Evolutionary conservation across 106 monocot genomes (phyloP), one percentile per base, ranked within the genome.

Genomic region (Agapanthus africanus): DNA sequence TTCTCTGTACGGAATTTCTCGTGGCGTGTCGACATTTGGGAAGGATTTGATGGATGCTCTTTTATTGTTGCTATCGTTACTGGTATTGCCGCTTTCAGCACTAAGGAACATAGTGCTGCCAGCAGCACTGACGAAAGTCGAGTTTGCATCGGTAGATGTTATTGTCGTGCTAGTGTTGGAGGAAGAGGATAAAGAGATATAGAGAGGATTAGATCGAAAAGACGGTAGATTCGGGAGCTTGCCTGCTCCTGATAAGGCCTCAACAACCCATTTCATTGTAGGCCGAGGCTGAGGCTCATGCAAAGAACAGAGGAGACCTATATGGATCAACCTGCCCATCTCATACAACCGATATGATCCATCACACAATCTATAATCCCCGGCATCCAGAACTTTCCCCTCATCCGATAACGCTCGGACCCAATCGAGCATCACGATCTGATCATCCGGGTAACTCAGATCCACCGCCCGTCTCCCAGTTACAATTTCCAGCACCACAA

Each of bases 371-470:
- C 63, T 79, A 7, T 35, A 37, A 61, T 94, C 94, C 0, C 60
- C 68, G 22, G 88, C 94, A 59, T 46, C 21, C 28, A 75, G 27
- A 15, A 66, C 41, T 28, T 73, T 71, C 19, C 81, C 87, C 30
- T 85, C 94, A 31, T 94, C 94, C 0, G 81, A 75, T 9, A 91
- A 73, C 33, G 81, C 67, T n/a, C 94, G 77, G 23, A 91, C 85
- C 94, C 94, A 94, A 52, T 94, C 94, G 4, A 94, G 78, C 81
- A 94, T 70, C 56, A 91, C 68, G 30, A 94, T 94, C 54, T 88
- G 76, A 11, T 94, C 94, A 6, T 94, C 90, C 0, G 90, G 76
- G 69, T 79, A 85, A 0, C 85, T 34, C 18, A 94, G 71, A 66
- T 94, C 88, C 9, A 94, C 83, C 0, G 90, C 90, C 11, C 94